Base-by-base conservation (phyloP, 75 land plant species). In the Pseudotsuga menziesii region DNA sequence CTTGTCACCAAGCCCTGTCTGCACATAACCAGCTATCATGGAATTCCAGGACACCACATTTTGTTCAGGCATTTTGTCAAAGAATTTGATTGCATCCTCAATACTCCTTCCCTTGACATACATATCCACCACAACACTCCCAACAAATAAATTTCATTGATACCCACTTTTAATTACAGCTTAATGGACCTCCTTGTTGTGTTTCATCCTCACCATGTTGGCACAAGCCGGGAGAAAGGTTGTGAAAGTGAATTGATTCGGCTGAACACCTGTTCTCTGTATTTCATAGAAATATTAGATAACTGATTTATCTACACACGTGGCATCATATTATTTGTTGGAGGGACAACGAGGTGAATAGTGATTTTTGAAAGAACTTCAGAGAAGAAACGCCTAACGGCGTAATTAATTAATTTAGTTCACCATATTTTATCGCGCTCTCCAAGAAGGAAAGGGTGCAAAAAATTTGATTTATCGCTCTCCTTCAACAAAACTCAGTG, bases 11-110 rank as follows among this genome's bases (percentile, higher is more conserved):
- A 54, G 22, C 17, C 80, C 77, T 44, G 57, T n/a, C 15, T 75
- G 57, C 16, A 48, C 26, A 58, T 75, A 79, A 26, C 63, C 78
- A 3, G 63, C 15, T 16, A 79, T 79, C 26, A 79, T 44, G 35
- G 80, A 12, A 56, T 79, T 79, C 77, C 77, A 79, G 1, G 77
- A 26, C 48, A 79, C 52, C 17, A 76, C 16, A 56, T 79, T 61
- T 75, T 63, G 35, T 12, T 14, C 3, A 22, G 55, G 61, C 26
- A 57, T 56, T 73, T 60, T 60, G n/a, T 74, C 78, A 56, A 75
- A 75, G 20, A 79, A 13, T 39, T 74, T 20, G 44, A 57, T 36
- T 22, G 80, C 80, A n/a, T 79, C 60, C 3, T 73, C 78, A 27
- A 76, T 20, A 32, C 26, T 25, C 6, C 81, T 32, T 17, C 62